These are phyloP conservation scores for Cyberlindnera suaveolens DNA, from an alignment of 805 yeast species.

Conservation along the genomic window DNA sequence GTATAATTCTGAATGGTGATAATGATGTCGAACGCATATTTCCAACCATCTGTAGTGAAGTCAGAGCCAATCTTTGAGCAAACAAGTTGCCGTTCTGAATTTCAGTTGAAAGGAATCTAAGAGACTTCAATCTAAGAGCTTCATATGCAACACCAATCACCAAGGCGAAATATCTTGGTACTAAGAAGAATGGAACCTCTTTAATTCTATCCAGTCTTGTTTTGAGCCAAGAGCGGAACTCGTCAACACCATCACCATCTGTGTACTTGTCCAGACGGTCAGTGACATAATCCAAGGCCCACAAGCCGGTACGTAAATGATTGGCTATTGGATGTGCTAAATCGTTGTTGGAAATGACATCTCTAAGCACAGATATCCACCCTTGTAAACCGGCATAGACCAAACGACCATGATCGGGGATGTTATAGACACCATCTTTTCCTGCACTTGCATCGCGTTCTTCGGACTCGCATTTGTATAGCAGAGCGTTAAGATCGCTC, in stretches of 20 bases:
- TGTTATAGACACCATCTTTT: constrained; percentile 59
- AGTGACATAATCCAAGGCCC: constrained; percentile 82
- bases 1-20: constrained; percentile 52
- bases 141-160: constrained; percentile 80
- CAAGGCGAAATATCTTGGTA: constrained; percentile 83
- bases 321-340: constrained; percentile 79
- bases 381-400: constrained; percentile 93
- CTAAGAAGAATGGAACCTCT: constrained; percentile 66
- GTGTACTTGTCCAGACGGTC: constrained; percentile 53
- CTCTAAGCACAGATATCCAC: constrained; percentile 67
- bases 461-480: constrained; percentile 80
- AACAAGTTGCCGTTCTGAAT: constrained; percentile 63
- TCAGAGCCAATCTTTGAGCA: constrained; percentile 71
- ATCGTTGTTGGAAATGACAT: constrained; percentile 61
- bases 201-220: constrained; percentile 58
- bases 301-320: constrained; percentile 73
- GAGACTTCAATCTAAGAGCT: constrained; percentile 66
- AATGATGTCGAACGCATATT: constrained; percentile 67
- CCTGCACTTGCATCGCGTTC: constrained; percentile 80
- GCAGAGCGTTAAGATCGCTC: constrained; percentile 65
- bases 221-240: constrained; percentile 65
- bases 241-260: constrained; percentile 35
- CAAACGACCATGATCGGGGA: constrained; percentile 69
- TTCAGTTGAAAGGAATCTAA: constrained; percentile 45
- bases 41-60: constrained; percentile 86